A percentile compares a stretch with the other conserved stretches of the same genome.
Conservation (phyloP, 768 basidiomycete species). For the Mycena kentingensis region DNA sequence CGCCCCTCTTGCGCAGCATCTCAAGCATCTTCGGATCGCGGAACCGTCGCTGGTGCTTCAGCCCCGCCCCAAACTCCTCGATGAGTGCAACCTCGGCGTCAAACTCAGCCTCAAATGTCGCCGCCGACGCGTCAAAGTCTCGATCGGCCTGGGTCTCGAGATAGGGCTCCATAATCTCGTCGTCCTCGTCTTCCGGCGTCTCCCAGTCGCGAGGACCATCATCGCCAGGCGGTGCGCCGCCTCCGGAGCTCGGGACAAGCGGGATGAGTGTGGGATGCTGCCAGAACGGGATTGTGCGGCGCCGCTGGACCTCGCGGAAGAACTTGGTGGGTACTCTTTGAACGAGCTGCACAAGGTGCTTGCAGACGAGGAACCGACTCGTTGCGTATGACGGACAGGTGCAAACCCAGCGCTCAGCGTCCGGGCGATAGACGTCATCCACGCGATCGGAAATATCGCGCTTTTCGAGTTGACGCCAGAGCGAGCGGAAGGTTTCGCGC, state of each 20-base stretch:
- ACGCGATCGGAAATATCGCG: conserved; percentile 9
- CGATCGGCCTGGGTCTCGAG: background rate
- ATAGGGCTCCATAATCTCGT: background rate
- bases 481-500: conserved; percentile 27
- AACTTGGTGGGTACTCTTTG: conserved; percentile 20
- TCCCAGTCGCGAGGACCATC: background rate
- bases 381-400: conserved; percentile 22
- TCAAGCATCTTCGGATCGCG: conserved; percentile 3
- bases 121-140: background rate
- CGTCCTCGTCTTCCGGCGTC: background rate
- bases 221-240: background rate
- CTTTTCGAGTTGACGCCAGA: conserved; percentile 20
- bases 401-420: conserved; percentile 22
- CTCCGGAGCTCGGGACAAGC: background rate
- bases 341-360: conserved; percentile 22
- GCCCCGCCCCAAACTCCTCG: conserved; percentile 7
- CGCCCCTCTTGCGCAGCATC: background rate
- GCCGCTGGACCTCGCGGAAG: conserved; percentile 20
- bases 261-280: conserved; percentile 6
- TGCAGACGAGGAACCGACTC: conserved; percentile 25
- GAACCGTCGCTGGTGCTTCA: conserved; percentile 11
- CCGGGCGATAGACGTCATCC: conserved; percentile 15
- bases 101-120: conserved; percentile 5
- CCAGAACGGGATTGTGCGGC: conserved; percentile 24
- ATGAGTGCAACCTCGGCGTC: background rate